phyloP scores from a whole-genome alignment of 768 basidiomycete genomes.

The Termitomyces sp. region DNA sequence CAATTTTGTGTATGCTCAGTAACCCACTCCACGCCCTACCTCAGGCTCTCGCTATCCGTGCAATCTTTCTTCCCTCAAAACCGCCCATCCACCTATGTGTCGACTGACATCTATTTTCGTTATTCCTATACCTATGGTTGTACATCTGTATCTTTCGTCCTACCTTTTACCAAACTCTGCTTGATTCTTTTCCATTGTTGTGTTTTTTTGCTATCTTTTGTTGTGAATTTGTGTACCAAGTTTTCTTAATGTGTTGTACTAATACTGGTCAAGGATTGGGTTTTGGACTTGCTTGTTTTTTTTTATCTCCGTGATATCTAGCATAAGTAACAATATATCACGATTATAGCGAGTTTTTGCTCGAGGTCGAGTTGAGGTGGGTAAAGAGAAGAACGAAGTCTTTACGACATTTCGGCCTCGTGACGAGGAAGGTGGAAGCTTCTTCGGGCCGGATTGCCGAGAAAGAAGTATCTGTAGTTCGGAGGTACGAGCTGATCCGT shows the following conservation, averaged over 20 bases:
- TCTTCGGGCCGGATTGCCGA: too few species aligned
- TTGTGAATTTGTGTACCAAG: not conserved
- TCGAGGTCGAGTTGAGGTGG: too few species aligned
- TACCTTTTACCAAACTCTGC: not conserved
- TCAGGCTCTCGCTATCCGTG: not conserved
- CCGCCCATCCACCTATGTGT: not conserved
- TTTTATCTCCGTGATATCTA: not conserved
- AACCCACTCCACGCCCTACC: not conserved
- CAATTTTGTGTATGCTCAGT: not conserved
- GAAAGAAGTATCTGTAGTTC: too few species aligned
- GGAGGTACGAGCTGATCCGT: too few species aligned
- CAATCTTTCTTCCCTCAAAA: not conserved
- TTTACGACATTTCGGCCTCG: too few species aligned
- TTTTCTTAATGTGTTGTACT: not conserved
- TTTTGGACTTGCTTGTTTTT: not conserved
- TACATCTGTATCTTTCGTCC: not conserved
- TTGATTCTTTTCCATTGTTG: too few species aligned
- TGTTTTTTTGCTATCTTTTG: not conserved
- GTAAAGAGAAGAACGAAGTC: too few species aligned
- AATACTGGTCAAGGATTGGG: not conserved
- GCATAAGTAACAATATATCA: not conserved
- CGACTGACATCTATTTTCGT: not conserved
- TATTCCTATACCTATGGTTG: not conserved
- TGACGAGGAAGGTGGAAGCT: too few species aligned
- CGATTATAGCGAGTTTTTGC: too few species aligned